Evolutionary conservation across 345 rosid genomes (phyloP), one percentile per base, ranked within the genome.

Genomic region (Cardiospermum halicacabum): DNA sequence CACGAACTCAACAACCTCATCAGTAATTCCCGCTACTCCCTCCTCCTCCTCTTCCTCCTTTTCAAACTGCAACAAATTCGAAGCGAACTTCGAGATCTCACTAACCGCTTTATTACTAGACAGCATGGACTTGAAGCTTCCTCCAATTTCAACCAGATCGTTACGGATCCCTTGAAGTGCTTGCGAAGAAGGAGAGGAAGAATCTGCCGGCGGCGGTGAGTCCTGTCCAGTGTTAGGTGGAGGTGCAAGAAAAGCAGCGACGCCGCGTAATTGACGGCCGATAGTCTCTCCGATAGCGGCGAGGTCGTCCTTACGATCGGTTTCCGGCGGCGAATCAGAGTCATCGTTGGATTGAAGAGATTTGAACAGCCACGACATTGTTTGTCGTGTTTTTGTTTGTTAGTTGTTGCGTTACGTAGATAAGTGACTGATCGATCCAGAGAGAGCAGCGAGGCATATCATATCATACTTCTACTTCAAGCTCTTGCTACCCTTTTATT

Each of bases 131-230:
- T 75, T 81, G 62, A 89, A 70, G 75, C 84, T 86, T n/a, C 80
- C 89, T 3, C 86, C 82, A 43, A 89, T 79, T 71, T 89, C 96
- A 0, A 76, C 87, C 0, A 89, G 83, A 82, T 89, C 89, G 61
- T 79, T 85, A 4, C 88, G 83, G 61, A 88, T 79, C 66, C 89
- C 89, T 12, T 58, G 9, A 5, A 88, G 82, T 32, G 69, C 69
- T 48, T 57, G 75, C 56, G 24, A n/a, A 21, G 51, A 47, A 0
- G 11, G 69, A 24, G 34, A 66, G 21, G 31, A 4, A 0, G 78
- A 70, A 51, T 75, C 78, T 1, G 72, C 62, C 22, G 67, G 69
- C 6, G 69, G 72, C 11, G 56, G 36, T 7, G 18, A 11, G 19
- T 34, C 31, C 4, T 31, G 56, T 50, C 64, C 50, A 49, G 74